A percentile compares a stretch with the other conserved stretches of the same genome.
phyloP scores from a whole-genome alignment of 495 filamentous ascomycete species.

The Talaromyces nanjingensis region DNA sequence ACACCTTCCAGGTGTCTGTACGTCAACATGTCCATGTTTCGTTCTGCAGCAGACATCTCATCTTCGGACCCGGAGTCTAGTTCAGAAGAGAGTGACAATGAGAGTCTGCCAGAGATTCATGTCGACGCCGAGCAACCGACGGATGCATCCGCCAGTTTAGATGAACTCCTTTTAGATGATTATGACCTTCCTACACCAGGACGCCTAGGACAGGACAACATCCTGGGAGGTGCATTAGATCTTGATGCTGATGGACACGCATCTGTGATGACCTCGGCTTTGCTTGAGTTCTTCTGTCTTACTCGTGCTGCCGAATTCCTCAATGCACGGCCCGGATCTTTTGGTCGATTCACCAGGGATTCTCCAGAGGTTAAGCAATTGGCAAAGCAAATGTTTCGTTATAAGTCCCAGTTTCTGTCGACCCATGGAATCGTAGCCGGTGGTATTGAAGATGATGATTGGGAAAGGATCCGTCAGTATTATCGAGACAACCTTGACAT shows the following conservation, averaged over 20 bases:
- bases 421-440: constrained; percentile 33
- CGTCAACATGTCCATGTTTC: constrained; percentile 40
- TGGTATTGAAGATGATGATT: constrained; percentile 31
- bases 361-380: constrained; percentile 36
- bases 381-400: constrained; percentile 35
- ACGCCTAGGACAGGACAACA: neutral
- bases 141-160: constrained; percentile 11
- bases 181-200: constrained; percentile 14
- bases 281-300: constrained; percentile 41
- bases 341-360: constrained; percentile 29
- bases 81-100: constrained; percentile 18
- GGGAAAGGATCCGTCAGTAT: constrained; percentile 28
- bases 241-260: constrained; percentile 29
- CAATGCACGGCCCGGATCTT: constrained; percentile 30
- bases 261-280: constrained; percentile 36
- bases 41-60: constrained; percentile 32
- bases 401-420: constrained; percentile 34
- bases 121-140: constrained; percentile 7
- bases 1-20: neutral
- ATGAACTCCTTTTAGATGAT: constrained; percentile 4
- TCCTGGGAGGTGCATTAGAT: constrained; percentile 20
- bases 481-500: constrained; percentile 39
- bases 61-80: constrained; percentile 31
- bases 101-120: neutral
- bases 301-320: constrained; percentile 38